A percentile compares a stretch with the other conserved stretches of the same genome.
Evolutionary conservation across 2,329 filamentous ascomycete genomes (phyloP).

Genomic region (Nectriaceae sp.): DNA sequence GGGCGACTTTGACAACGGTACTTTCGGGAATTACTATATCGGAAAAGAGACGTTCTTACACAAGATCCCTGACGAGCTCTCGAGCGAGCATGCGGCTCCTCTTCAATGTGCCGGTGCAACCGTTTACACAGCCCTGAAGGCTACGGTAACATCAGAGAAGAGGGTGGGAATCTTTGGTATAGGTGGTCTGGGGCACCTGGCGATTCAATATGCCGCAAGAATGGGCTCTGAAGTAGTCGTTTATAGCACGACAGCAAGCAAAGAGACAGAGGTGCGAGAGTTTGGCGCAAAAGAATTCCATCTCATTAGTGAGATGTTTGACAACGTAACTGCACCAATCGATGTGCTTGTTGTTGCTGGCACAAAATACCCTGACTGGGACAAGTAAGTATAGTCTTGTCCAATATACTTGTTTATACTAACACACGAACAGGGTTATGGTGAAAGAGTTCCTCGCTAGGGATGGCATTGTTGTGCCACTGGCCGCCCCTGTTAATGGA

Average conservation of each 20-base stretch:
- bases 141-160: neutral
- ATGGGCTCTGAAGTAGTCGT: constrained; percentile 50
- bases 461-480: neutral
- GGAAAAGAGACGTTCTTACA: constrained; percentile 9
- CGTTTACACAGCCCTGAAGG: constrained; percentile 8
- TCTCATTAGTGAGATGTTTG: constrained; percentile 16
- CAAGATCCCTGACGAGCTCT: constrained; percentile 7
- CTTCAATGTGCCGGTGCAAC: constrained; percentile 12
- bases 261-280: constrained; percentile 24
- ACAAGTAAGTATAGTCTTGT: constrained; percentile 1
- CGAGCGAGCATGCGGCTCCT: constrained; percentile 11
- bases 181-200: constrained; percentile 29
- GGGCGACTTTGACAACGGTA: constrained; percentile 11
- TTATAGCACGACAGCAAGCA: constrained; percentile 25
- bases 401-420: neutral
- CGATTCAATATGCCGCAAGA: constrained; percentile 67
- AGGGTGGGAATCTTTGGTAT: constrained; percentile 8
- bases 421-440: neutral
- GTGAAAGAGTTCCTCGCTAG: neutral
- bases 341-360: neutral
- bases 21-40: constrained; percentile 9
- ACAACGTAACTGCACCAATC: neutral
- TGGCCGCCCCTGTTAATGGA: neutral
- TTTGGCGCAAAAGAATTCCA: constrained; percentile 28
- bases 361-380: constrained; percentile 7